These are phyloP conservation scores for Cryptococcus sp. DNA, from an alignment of 1,284 basidiomycete species.

Conservation along the genomic window DNA sequence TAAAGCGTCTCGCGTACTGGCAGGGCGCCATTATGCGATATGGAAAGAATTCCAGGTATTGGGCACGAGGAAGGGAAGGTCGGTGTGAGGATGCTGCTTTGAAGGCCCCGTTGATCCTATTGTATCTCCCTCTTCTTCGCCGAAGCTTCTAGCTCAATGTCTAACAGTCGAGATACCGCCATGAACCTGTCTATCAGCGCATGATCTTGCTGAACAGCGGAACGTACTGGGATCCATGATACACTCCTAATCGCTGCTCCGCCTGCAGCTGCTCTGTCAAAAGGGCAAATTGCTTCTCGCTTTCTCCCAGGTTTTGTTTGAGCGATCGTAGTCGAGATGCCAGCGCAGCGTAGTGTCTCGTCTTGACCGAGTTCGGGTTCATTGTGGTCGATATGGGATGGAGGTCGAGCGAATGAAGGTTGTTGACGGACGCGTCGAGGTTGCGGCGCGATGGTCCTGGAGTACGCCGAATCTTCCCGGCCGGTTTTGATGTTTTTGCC, in stretches of 20 bases:
- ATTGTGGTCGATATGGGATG: neutral
- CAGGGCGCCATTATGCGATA: too few species aligned
- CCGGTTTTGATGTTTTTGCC: too few species aligned
- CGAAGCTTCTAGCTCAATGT: slow-evolving; percentile 33
- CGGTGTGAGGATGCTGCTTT: neutral
- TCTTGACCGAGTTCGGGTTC: slow-evolving; percentile 18
- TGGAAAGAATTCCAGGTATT: too few species aligned
- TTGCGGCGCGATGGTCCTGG: too few species aligned
- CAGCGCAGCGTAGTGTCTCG: slow-evolving; percentile 43
- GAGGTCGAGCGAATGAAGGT: too few species aligned
- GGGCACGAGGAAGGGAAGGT: too few species aligned
- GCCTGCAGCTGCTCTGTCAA: slow-evolving; percentile 36
- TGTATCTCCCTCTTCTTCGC: neutral
- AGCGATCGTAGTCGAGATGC: slow-evolving; percentile 34
- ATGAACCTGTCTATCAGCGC: slow-evolving; percentile 37
- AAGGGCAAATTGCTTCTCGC: slow-evolving; percentile 32
- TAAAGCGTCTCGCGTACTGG: too few species aligned
- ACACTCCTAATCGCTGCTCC: slow-evolving; percentile 37
- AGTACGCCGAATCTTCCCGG: neutral
- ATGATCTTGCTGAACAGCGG: too few species aligned
- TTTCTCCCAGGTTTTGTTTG: slow-evolving; percentile 35
- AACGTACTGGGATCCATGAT: slow-evolving; percentile 44
- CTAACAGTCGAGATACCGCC: slow-evolving; percentile 43
- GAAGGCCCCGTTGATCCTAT: neutral
- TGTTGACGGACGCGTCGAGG: too few species aligned